Conservation (phyloP, 768 basidiomycete genomes). For the Cytidiella melzeri region DNA sequence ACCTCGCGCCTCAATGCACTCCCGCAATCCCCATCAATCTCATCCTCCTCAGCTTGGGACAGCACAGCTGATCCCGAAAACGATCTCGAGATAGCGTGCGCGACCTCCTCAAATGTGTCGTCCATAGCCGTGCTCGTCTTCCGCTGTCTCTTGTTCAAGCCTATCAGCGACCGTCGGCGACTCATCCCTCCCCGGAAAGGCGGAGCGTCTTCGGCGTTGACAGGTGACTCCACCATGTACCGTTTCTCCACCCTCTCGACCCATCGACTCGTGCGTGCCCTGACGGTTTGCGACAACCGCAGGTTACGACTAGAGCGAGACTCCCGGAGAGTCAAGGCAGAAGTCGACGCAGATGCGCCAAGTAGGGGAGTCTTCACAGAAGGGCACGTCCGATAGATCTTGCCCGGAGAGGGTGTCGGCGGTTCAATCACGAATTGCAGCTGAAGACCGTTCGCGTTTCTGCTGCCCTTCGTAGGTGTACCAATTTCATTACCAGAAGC, state of each 20-base stretch:
- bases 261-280: constrained; percentile 55
- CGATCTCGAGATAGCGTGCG: constrained; percentile 16
- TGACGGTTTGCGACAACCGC: constrained; percentile 44
- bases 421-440: constrained; percentile 22
- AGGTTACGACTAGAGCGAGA: constrained; percentile 16
- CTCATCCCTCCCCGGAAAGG: not conserved
- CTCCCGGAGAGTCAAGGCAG: constrained; percentile 2
- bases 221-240: constrained; percentile 25
- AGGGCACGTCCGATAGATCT: constrained; percentile 1
- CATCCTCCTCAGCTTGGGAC: constrained; percentile 3
- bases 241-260: constrained; percentile 54
- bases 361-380: constrained; percentile 11
- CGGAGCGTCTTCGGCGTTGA: not conserved
- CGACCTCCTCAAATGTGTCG: constrained; percentile 22
- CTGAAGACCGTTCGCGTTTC: no score
- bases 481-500: constrained; percentile 2
- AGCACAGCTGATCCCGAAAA: not conserved
- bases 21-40: not conserved
- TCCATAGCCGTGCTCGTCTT: constrained; percentile 12
- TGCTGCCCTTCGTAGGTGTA: constrained; percentile 7
- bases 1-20: constrained; percentile 7
- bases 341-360: constrained; percentile 11
- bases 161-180: constrained; percentile 1
- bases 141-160: not conserved
- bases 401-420: constrained; percentile 19